Evolutionary conservation across 2,329 filamentous ascomycete genomes (phyloP).

Genomic region (Pseudogymnoascus sp.): DNA sequence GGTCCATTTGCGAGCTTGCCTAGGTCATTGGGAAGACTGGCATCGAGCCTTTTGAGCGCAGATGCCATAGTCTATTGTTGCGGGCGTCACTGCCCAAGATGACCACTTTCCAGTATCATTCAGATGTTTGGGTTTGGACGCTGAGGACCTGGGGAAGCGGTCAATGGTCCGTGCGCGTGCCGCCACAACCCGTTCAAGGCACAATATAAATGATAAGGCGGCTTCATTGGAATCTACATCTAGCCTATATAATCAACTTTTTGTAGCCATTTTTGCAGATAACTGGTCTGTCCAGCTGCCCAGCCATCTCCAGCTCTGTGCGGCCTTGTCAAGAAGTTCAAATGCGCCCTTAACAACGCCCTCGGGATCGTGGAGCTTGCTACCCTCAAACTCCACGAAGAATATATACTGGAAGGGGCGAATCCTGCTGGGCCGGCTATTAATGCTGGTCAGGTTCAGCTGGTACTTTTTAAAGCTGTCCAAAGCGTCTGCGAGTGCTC

Average conservation of each 20-base stretch:
- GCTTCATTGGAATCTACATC: not conserved
- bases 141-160: not conserved
- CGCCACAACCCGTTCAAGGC: not conserved
- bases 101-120: not conserved
- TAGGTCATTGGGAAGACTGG: not conserved
- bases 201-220: not conserved
- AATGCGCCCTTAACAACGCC: conserved; percentile 54
- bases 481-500: conserved; percentile 75
- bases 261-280: not conserved
- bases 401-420: conserved; percentile 87
- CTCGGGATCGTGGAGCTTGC: conserved; percentile 43
- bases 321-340: conserved; percentile 47
- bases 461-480: conserved; percentile 65
- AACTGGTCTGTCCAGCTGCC: conserved; percentile 52
- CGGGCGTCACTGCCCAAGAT: not conserved
- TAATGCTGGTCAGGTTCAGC: conserved; percentile 85
- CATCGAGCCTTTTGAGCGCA: not conserved
- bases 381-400: conserved; percentile 80
- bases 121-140: not conserved
- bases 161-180: not conserved
- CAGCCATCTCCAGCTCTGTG: conserved; percentile 58
- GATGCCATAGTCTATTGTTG: not conserved
- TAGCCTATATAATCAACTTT: not conserved
- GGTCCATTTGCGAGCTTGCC: not conserved
- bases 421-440: conserved; percentile 69